Evolutionary conservation across 2,329 filamentous ascomycete genomes (phyloP).

Genomic region (Claviceps cyperi): DNA sequence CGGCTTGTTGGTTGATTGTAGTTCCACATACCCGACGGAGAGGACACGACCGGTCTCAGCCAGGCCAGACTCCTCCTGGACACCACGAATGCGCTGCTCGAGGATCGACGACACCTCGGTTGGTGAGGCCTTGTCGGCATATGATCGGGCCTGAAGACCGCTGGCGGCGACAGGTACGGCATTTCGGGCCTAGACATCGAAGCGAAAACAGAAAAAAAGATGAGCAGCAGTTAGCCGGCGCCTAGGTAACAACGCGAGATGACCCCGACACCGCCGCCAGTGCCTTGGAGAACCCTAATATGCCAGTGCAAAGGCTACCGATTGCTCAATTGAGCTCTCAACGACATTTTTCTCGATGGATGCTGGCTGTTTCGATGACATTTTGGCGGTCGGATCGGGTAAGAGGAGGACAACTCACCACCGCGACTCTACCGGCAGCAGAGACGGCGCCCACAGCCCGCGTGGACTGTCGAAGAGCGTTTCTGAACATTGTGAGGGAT

Average conservation of each 20-base stretch:
- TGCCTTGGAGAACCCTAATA: background rate
- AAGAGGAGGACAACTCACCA: constrained; percentile 57
- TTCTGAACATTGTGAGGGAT: constrained; percentile 76
- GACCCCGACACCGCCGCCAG: constrained; percentile 6
- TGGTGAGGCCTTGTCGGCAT: constrained; percentile 86
- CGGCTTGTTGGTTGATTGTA: background rate
- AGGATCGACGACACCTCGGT: constrained; percentile 99
- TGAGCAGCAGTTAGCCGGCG: constrained; percentile 35
- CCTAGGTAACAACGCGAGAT: constrained; percentile 23
- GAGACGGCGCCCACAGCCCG: constrained; percentile 89
- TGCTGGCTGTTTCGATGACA: constrained; percentile 27
- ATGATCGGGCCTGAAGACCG: constrained; percentile 53
- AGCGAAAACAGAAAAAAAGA: constrained; percentile 25
- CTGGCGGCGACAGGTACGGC: constrained; percentile 66
- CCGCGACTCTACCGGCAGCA: constrained; percentile 79
- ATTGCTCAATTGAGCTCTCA: constrained; percentile 23
- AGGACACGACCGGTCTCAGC: constrained; percentile 98
- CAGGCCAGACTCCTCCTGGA: constrained; percentile 89
- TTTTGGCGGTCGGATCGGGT: constrained; percentile 26
- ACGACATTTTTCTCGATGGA: constrained; percentile 16
- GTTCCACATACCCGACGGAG: constrained; percentile 80
- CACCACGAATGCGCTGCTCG: constrained; percentile 97
- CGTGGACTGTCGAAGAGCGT: constrained; percentile 92
- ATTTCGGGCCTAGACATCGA: constrained; percentile 57
- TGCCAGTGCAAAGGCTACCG: constrained; percentile 4